Percentiles rank a stretch among this genome's conserved stretches.
phyloP scores from a whole-genome alignment of 2,329 filamentous ascomycete genomes.

The Penicillium italicum region DNA sequence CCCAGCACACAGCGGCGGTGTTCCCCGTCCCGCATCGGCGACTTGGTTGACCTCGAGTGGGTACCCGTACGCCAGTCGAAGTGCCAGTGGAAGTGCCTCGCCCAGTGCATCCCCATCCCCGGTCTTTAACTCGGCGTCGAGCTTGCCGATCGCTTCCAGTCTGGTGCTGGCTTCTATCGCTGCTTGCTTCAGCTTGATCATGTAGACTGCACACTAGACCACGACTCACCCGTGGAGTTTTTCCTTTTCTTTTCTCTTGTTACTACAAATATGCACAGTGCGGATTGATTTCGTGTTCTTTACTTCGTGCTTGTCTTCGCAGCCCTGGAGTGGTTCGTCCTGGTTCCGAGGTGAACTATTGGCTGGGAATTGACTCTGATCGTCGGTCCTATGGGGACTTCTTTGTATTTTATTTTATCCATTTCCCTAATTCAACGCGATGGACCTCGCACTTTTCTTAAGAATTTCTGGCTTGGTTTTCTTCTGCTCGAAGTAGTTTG shows the following conservation, averaged over 20 bases:
- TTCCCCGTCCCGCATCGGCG: slow-evolving; percentile 21
- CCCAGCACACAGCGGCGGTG: slow-evolving; percentile 15
- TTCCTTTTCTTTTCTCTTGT: not conserved
- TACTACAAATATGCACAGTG: slow-evolving; percentile 5
- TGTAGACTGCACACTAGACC: not conserved
- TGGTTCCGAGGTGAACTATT: not conserved
- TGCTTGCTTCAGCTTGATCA: slow-evolving; percentile 12
- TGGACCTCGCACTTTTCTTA: slow-evolving; percentile 12
- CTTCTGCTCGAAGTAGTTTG: not conserved
- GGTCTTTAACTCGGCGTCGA: slow-evolving; percentile 15
- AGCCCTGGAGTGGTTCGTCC: not conserved
- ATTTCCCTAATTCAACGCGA: slow-evolving; percentile 12
- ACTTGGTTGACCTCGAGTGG: slow-evolving; percentile 9
- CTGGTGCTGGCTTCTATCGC: slow-evolving; percentile 13
- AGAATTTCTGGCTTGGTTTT: too few species aligned
- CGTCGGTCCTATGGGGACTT: not conserved
- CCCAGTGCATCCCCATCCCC: slow-evolving; percentile 7
- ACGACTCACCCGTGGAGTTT: not conserved
- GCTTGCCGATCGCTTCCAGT: slow-evolving; percentile 9
- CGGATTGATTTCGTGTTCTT: not conserved
- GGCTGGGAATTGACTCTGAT: slow-evolving; percentile 5
- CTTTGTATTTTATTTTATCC: slow-evolving; percentile 15
- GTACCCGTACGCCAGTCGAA: slow-evolving; percentile 1
- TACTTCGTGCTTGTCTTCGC: not conserved
- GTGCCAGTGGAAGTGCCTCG: not conserved